Evolutionary conservation across 2,329 filamentous ascomycete species (phyloP).

Genomic region (Xylaria sp.): DNA sequence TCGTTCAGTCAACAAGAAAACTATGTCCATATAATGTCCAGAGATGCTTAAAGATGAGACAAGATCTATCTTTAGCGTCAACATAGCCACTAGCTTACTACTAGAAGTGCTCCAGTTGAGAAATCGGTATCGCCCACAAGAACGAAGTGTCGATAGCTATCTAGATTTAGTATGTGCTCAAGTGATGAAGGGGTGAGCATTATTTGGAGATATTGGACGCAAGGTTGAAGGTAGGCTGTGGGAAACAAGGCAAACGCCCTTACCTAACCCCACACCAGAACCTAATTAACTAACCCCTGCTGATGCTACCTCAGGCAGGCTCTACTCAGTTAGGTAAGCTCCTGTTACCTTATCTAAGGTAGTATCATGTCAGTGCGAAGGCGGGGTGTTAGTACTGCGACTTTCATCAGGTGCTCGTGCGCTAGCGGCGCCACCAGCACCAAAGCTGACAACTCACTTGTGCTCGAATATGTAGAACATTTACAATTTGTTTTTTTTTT

Average conservation of each 20-base stretch:
- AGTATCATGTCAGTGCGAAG: constrained; percentile 1
- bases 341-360: no score
- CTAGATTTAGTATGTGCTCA: no score
- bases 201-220: no score
- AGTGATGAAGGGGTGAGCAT: no score
- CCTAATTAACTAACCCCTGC: not conserved
- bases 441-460: constrained; percentile 22
- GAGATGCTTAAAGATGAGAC: not conserved
- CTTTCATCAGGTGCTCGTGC: constrained; percentile 4
- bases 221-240: not conserved
- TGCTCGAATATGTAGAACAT: constrained; percentile 2
- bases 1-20: not conserved
- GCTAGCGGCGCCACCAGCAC: constrained; percentile 12
- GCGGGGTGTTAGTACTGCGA: not conserved
- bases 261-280: not conserved
- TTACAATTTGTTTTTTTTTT: not conserved
- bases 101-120: not conserved
- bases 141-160: no score
- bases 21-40: not conserved
- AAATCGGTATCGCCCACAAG: no score
- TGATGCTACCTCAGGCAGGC: not conserved
- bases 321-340: no score
- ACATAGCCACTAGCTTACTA: not conserved
- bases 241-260: not conserved
- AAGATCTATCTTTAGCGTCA: not conserved